Evolutionary conservation across 169 alveolate genomes (phyloP).

Genomic region (Eimeria necatrix): DNA sequence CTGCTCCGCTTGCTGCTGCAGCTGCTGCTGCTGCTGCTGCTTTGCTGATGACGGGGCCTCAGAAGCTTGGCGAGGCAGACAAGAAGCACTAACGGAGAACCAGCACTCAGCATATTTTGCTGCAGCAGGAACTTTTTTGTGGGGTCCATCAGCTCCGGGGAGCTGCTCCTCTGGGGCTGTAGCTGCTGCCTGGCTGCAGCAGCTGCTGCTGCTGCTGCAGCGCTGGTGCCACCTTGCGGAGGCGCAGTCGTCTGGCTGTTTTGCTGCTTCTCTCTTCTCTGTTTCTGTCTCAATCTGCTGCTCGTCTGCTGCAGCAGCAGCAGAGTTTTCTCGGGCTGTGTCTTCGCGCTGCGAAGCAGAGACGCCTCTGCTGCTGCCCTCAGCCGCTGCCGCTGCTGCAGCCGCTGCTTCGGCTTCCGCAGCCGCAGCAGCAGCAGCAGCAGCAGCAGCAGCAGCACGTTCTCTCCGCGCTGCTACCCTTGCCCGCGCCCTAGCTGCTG

Average conservation of each 20-base stretch:
- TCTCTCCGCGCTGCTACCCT: slow-evolving; percentile 38
- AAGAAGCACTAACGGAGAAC: neutral
- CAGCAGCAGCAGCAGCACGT: slow-evolving; percentile 1
- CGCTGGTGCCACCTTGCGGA: neutral
- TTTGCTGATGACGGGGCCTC: neutral
- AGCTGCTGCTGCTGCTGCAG: neutral
- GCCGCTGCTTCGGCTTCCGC: slow-evolving; percentile 1
- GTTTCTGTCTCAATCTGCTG: neutral
- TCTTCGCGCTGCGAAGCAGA: neutral
- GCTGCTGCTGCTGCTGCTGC: neutral
- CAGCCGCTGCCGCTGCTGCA: neutral
- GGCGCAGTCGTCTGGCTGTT: neutral
- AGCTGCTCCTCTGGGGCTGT: neutral
- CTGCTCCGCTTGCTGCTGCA: neutral
- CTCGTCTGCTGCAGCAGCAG: slow-evolving; percentile 26
- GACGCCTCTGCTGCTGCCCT: neutral
- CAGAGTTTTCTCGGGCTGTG: neutral
- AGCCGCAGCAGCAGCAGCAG: slow-evolving; percentile 11
- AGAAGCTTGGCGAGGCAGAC: neutral
- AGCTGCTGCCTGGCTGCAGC: neutral
- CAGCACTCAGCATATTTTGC: neutral
- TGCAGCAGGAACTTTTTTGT: neutral
- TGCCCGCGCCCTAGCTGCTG: slow-evolving; percentile 17
- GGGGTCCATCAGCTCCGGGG: neutral
- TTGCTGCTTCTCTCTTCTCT: neutral